Evolutionary conservation across 2,329 filamentous ascomycete species (phyloP), one percentile per base, ranked within the genome.

Genomic region (Colletotrichum kahawae): DNA sequence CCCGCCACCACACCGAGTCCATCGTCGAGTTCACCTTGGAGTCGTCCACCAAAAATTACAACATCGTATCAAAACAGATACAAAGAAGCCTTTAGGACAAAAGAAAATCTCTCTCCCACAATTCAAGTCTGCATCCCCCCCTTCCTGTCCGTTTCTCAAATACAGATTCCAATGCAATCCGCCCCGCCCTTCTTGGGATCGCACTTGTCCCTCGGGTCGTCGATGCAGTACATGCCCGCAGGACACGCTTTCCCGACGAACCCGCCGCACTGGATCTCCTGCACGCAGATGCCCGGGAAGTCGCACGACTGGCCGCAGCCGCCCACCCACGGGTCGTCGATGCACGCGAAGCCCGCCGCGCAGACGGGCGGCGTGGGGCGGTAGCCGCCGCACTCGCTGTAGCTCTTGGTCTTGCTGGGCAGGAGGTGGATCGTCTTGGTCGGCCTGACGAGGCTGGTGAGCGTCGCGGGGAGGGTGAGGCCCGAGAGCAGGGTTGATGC

Each of bases 221-320:
- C 82, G 10, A 83, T 82, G 34, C 83, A 84, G 27, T 72, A 79
- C 56, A 75, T 75, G 18, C 66, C 74, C 0, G 36, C 24, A 1
- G 82, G 81, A 56, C 83, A 84, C n/a, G 18, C 1, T 1, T 62
- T 31, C 1, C 80, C 83, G 1, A 18, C 10, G 12, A 84, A 74
- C 1, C 83, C 83, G 4, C 77, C 77, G 27, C 83, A 84, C 1
- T 34, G 51, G 1, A 60, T 67, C 2, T 68, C 69, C 7, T 76
- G 60, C 2, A 83, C 76, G 59, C 82, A 85, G 29, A 85, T 84
- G 2, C 83, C 83, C 0, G 81, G 81, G 8, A 24, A 67, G 56
- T 85, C 83, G 68, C 83, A 85, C 5, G 83, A 81, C 79, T 83
- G 77, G 9, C 83, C 83, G 56, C 83, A 85, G 29, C 74, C 34